These are phyloP conservation scores for Chlorella vulgaris DNA, from an alignment of 139 green algal genomes.

Conservation along the genomic window DNA sequence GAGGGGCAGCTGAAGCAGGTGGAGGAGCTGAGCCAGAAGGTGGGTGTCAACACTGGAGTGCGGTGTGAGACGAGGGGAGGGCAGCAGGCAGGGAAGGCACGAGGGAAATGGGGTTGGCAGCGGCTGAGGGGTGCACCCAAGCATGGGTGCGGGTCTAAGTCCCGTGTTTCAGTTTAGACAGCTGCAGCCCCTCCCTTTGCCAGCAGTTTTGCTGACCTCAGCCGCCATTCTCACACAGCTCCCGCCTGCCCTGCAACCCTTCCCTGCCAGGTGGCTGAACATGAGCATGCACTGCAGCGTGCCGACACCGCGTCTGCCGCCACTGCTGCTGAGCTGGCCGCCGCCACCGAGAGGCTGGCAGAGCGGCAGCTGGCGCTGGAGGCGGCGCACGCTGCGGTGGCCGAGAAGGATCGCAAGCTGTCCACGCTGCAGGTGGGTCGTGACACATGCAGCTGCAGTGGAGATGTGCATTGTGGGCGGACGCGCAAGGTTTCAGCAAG, in stretches of 20 bases:
- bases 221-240: neutral
- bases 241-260: neutral
- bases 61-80: no score
- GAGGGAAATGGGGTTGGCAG: no score
- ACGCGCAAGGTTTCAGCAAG: neutral
- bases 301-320: neutral
- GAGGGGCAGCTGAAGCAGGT: neutral
- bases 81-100: no score
- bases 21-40: constrained; percentile 15
- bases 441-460: neutral
- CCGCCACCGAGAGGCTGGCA: neutral
- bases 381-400: constrained; percentile 10
- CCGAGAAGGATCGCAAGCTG: constrained; percentile 16
- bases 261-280: neutral
- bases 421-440: constrained; percentile 1
- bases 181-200: no score
- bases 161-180: no score
- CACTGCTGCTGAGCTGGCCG: neutral
- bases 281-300: neutral
- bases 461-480: neutral
- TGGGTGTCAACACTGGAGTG: no score
- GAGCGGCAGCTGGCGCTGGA: constrained; percentile 15
- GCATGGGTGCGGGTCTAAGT: no score
- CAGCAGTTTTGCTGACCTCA: neutral
- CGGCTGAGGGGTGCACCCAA: no score